Percentiles rank a stretch among this genome's conserved stretches.
phyloP scores from a whole-genome alignment of 1,139 yeast genomes.

The Protomyces inundatus region DNA sequence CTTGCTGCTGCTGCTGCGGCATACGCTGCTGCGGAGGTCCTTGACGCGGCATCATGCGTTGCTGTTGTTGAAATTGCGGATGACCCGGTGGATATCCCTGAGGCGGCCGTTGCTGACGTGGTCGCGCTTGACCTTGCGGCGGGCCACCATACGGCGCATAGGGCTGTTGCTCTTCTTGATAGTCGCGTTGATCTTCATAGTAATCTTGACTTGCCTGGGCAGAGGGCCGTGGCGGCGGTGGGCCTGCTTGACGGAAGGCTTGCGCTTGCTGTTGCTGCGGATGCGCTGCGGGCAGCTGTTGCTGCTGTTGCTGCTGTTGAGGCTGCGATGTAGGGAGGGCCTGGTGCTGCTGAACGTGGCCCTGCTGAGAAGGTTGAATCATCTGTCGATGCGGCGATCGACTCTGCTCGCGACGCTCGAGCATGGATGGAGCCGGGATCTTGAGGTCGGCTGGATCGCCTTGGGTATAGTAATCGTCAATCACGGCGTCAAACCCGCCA shows the following conservation, averaged over 20 bases:
- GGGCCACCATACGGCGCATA: neutral
- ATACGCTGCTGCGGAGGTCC: neutral
- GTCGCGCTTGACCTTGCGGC: neutral
- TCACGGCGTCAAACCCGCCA: conserved; percentile 19
- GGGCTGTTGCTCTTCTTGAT: neutral
- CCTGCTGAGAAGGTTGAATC: neutral
- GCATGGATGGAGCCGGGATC: conserved; percentile 14
- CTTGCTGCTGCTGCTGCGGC: conserved; percentile 4
- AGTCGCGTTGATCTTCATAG: neutral
- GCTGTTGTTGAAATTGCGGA: neutral
- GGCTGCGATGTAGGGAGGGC: neutral
- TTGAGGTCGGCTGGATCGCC: conserved; percentile 9
- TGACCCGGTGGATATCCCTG: neutral
- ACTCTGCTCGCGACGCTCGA: conserved; percentile 14
- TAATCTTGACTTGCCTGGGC: neutral
- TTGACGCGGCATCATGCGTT: neutral
- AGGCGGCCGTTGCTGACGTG: neutral
- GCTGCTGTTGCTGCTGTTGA: conserved; percentile 1
- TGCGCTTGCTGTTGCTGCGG: neutral
- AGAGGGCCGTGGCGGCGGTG: neutral
- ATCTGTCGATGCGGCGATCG: conserved; percentile 15
- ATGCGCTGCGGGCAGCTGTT: neutral
- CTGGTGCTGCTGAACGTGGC: neutral
- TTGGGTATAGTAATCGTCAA: conserved; percentile 18
- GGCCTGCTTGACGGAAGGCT: neutral